Base-by-base conservation (phyloP, 129 eudicot genomes). In the Escallonia rubra region DNA sequence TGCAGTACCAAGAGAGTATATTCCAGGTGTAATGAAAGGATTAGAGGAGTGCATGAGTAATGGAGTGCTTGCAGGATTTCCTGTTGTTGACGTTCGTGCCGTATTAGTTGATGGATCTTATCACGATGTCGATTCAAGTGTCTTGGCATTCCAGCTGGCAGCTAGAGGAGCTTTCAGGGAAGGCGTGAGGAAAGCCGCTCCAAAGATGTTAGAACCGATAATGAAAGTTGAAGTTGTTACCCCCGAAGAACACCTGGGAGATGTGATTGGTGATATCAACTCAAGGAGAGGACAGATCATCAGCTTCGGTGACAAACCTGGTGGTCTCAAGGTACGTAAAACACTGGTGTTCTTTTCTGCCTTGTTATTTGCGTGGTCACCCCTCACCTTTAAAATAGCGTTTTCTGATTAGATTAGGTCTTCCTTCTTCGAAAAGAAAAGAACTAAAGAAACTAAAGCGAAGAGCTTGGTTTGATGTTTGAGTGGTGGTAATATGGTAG, bases 211-310 rank as follows among this genome's bases (percentile, higher is more conserved):
- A 53, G 99, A 94, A 63, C 99, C 97, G 14, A 77, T 90, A 16
- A 94, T 94, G 99, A 90, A 76, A 68, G 97, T 94, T 3, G 99
- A 94, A 72, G 99, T 94, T 58, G 95, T 89, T 34, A 89, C 99
- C 9, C 99, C 99, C 8, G 99, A 94, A 78, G 99, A 94, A 62
- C 97, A 94, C 81, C 81, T 94, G 79, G 97, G 99, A 40, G 97
- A 94, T 81, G 99, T 94, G 23, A 94, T 94, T 65, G 99, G 99
- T 73, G 99, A 89, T 78, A 88, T 94, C 49, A 94, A 94, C 77
- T 90, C 93, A 1, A 85, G 99, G 59, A 89, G 99, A 83, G 99
- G 99, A 11, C 93, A 89, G 84, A 89, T 89, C 75, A 94, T 85
- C 82, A 87, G 79, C 79, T 94, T 94, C 58, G 90, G 92, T 56